Base-by-base conservation (phyloP, 345 rosid genomes). In the Pelargonium nanum region DNA sequence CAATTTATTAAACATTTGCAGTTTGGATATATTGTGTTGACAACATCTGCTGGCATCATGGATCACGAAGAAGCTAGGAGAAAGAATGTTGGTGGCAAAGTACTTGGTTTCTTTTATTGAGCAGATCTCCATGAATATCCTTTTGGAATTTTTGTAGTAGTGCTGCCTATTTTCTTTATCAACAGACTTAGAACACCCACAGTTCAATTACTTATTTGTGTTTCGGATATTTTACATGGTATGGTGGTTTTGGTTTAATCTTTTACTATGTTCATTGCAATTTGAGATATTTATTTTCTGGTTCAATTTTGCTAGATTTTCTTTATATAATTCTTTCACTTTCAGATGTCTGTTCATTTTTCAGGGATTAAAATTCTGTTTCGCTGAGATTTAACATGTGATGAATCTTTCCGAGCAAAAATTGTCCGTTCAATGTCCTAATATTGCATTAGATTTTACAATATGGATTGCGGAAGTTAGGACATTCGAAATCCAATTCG, bases 11-110 rank as follows among this genome's bases (percentile, higher is more conserved):
- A 40, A 40, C 15, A 34, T 53, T 26, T 72, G 77, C 81, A 87
- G 95, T 87, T 87, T 63, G 95, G 95, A 21, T 87, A 77, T 57
- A 87, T 87, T 54, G 91, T 87, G 68, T 68, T 87, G 72, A 87
- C 95, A 2, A 87, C 95, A 52, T 87, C 95, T 20, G 90, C 91
- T 8, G 95, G 95, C 32, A 84, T 87, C 74, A 87, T 87, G 95
- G 95, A 87, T 75, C 95, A 87, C 19, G 95, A 87, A 70, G 95
- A 87, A 76, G 91, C 95, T 0, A 84, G 95, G 63, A 84, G 95
- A 68, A 86, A 86, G 86, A 86, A 86, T 53, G 94, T 82, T 1
- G 94, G 94, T 59, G 94, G 94, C 55, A 86, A 86, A 61, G 86
- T 86, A 44, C 88, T 84, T 40, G 94, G 94, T 19, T 86, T 86